Base-by-base conservation (phyloP, 306 rosid species). In the Vachellia pachyceras region DNA sequence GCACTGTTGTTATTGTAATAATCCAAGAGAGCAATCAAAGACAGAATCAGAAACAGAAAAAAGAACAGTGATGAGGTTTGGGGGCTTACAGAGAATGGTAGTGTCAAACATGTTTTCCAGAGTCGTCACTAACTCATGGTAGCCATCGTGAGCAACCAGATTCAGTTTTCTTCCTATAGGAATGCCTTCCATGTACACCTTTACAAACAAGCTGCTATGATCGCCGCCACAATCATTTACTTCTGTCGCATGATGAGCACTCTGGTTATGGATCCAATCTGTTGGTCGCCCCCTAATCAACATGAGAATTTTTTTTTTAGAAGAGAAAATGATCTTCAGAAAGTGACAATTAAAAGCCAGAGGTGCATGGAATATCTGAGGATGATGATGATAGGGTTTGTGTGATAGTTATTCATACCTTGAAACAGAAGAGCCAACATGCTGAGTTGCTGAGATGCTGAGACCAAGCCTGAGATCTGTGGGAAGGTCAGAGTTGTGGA, bases 171-270 rank as follows among this genome's bases (percentile, higher is more conserved):
- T 86, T 2, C 97, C 97, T 67, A 92, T 92, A 3, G 91, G 95
- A 76, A 89, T 90, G 33, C 97, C 97, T 80, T 90, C 97, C 97
- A 92, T 92, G 84, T 89, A 89, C n/a, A 90, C 95, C 86, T 92
- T 92, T 36, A 90, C 95, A 77, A 89, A 92, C 79, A 92, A 85
- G 77, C 81, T 87, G 35, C 65, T 74, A 29, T 85, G 81, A 8
- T 84, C 88, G n/a, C 33, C 1, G 33, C 73, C 73, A 75, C 76
- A 66, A 17, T 80, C 91, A 75, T 74, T 77, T 7, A 4, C 86
- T 74, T 84, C 91, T 70, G 22, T 69, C 47, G 45, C 86, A 79
- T 76, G 80, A 47, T 77, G 77, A 47, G 75, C 81, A 61, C 66
- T 67, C 45, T 74, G 85, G 13, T 37, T 73, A 66, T 78, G 79